These are phyloP conservation scores for Pichia sp. DNA, from an alignment of 1,139 yeast species.

Conservation along the genomic window DNA sequence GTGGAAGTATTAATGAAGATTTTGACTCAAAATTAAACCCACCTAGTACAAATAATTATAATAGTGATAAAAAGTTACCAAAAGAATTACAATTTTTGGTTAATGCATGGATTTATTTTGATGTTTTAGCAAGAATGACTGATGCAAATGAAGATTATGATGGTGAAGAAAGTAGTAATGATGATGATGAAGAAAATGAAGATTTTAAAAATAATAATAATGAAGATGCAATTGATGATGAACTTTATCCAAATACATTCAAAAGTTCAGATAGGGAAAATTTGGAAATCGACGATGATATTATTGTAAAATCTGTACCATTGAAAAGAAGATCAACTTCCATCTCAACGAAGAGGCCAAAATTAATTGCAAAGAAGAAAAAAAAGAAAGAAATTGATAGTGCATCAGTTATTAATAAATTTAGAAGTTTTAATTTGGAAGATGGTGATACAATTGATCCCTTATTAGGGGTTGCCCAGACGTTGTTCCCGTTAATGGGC, in stretches of 20 bases:
- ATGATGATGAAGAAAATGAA: slow-evolving; percentile 26
- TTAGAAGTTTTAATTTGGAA: slow-evolving; percentile 27
- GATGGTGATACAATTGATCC: slow-evolving; percentile 47
- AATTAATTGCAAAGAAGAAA: not conserved
- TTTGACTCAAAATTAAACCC: not conserved
- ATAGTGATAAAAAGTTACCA: slow-evolving; percentile 28
- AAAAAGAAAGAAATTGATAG: slow-evolving; percentile 17
- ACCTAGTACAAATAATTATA: not conserved
- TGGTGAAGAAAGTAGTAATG: slow-evolving; percentile 32
- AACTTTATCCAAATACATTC: not conserved
- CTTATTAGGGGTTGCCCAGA: slow-evolving; percentile 58
- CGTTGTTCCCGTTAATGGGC: slow-evolving; percentile 57
- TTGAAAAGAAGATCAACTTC: slow-evolving; percentile 3
- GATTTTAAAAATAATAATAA: slow-evolving; percentile 6
- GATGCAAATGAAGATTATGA: slow-evolving; percentile 38
- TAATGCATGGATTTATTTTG: slow-evolving; percentile 61
- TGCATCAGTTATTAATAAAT: slow-evolving; percentile 20
- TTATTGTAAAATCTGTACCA: not conserved
- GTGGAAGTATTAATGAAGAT: not conserved
- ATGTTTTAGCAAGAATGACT: slow-evolving; percentile 60
- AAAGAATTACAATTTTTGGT: slow-evolving; percentile 47
- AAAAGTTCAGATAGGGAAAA: slow-evolving; percentile 1
- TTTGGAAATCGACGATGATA: not conserved
- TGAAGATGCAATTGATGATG: not conserved
- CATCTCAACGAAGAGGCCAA: not conserved